These are phyloP conservation scores for Paraconiothyrium sp. DNA, from an alignment of 2,329 filamentous ascomycete species.

Conservation along the genomic window DNA sequence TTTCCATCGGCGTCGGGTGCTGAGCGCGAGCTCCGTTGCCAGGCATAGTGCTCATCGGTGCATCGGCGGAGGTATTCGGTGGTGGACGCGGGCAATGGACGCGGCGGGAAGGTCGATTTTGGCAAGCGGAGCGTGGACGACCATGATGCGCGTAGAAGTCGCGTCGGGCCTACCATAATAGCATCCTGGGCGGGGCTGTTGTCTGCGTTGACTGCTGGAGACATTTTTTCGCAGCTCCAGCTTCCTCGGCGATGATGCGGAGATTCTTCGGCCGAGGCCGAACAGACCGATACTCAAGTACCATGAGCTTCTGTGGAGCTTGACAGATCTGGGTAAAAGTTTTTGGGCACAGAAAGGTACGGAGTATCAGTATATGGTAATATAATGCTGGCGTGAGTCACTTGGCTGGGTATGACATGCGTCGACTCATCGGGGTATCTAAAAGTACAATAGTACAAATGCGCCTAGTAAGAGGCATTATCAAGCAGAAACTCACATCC, in stretches of 20 bases:
- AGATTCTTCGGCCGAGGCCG: slow-evolving; percentile 8
- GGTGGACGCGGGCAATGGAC: slow-evolving; percentile 46
- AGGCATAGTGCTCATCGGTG: slow-evolving; percentile 87
- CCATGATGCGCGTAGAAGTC: slow-evolving; percentile 52
- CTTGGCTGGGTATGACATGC: background rate
- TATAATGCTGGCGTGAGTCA: background rate
- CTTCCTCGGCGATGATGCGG: slow-evolving; percentile 11
- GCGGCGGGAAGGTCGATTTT: slow-evolving; percentile 59
- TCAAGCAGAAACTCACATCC: slow-evolving; percentile 1
- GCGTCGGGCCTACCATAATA: slow-evolving; percentile 51
- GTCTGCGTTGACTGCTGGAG: slow-evolving; percentile 15
- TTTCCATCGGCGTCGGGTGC: slow-evolving; percentile 50
- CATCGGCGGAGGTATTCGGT: slow-evolving; percentile 74
- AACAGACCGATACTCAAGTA: background rate
- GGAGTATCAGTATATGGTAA: background rate
- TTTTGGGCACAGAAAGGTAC: background rate
- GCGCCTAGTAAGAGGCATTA: background rate
- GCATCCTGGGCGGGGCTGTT: slow-evolving; percentile 41
- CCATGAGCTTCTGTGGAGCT: background rate
- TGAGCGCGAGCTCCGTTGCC: slow-evolving; percentile 71
- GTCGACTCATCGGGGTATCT: background rate
- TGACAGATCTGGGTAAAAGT: background rate
- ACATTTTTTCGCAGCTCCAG: slow-evolving; percentile 19
- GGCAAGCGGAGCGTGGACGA: slow-evolving; percentile 59
- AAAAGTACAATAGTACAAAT: background rate